Evolutionary conservation across 495 filamentous ascomycete species (phyloP), one percentile per base, ranked within the genome.

Genomic region (Neurospora hispaniola): DNA sequence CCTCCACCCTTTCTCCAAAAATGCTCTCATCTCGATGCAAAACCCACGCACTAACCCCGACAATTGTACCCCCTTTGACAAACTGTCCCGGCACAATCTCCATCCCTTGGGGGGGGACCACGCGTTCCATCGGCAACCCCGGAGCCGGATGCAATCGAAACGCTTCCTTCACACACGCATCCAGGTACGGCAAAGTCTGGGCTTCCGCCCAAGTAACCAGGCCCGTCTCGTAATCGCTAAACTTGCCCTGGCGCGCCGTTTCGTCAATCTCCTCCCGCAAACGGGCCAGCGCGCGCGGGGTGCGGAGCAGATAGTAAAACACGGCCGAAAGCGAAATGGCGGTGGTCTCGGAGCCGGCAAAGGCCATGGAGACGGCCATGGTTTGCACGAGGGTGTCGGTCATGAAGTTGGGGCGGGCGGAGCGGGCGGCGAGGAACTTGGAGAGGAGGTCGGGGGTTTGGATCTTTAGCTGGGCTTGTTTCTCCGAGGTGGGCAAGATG

Each of bases 81-180:
- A 81, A 84, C n/a, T 82, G 76, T 2, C 88, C 88, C 0, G 84
- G 54, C 3, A 38, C 85, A 68, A 88, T 87, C 74, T 86, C 84
- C 6, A 80, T 62, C 39, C 89, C 90, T 9, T 84, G 81, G 54
- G 80, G 79, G 1, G 89, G 91, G 8, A 91, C 89, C 43, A 91
- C 79, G 39, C 90, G 86, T 80, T 93, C 90, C 69, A 92, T 85
- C 23, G 87, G 83, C 31, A 91, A 78, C 0, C 87, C 88, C 1
- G 89, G 84, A 9, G 89, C 87, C 0, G 92, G 89, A 75, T 92
- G 88, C 20, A 93, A 70, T 4, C 91, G 85, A 78, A 92, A 87
- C 0, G 88, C 83, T 79, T 94, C 92, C 79, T 92, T 90, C 75
- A 93, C 86, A 43, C 87, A 87, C 5, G 90, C 89, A 71, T 90